phyloP scores from a whole-genome alignment of 345 rosid genomes.

The Gossypium longicalyx region DNA sequence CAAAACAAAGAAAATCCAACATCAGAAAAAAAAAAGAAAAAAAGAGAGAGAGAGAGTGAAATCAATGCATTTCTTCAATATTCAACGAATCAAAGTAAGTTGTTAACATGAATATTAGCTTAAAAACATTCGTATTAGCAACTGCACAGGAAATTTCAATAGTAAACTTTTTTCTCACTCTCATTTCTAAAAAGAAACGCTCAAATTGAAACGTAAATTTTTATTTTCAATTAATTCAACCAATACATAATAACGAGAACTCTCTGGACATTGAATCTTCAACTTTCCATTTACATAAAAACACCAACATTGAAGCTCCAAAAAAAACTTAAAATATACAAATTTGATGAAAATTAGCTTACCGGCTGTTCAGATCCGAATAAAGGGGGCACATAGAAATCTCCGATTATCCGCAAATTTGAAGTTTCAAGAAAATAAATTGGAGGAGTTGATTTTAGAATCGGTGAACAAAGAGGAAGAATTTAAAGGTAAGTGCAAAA shows the following conservation, averaged over 20 bases:
- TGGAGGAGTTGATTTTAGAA: not conserved
- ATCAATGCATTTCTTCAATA: constrained; percentile 7
- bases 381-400: constrained; percentile 2
- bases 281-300: not conserved
- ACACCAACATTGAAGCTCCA: not conserved
- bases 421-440: not conserved
- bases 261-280: constrained; percentile 4
- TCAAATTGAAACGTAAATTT: not conserved
- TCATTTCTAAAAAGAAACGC: not conserved
- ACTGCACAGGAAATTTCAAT: constrained; percentile 15
- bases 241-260: not conserved
- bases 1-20: not conserved
- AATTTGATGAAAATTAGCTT: constrained; percentile 11
- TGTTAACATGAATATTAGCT: not conserved
- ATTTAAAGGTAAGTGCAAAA: not conserved
- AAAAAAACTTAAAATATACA: not conserved
- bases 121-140: constrained; percentile 18
- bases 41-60: not conserved
- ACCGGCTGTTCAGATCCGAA: constrained; percentile 41
- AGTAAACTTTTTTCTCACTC: not conserved
- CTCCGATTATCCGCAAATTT: not conserved
- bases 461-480: not conserved
- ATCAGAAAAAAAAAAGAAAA: not conserved
- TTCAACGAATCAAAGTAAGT: constrained; percentile 11
- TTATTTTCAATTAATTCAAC: not conserved